phyloP scores from a whole-genome alignment of 75 land plant species.

The Sequoiadendron giganteum region DNA sequence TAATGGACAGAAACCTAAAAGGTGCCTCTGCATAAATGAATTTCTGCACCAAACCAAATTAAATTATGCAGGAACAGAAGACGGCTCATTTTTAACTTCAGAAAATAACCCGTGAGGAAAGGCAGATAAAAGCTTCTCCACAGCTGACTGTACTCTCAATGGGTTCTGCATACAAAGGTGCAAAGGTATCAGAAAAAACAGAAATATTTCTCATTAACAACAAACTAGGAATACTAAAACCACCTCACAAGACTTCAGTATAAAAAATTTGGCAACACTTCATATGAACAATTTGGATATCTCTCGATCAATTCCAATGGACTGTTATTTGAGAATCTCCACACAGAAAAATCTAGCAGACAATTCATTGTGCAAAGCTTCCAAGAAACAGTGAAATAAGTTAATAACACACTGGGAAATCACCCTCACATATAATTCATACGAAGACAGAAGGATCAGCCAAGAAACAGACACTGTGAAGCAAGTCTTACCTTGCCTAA shows the following conservation, averaged over 20 bases:
- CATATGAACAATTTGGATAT: too few species aligned
- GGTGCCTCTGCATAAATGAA: neutral
- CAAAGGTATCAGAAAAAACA: neutral
- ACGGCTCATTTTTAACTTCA: neutral
- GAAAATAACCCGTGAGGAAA: neutral
- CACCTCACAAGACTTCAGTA: neutral
- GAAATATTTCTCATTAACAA: neutral
- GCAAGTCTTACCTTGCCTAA: neutral
- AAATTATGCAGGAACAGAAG: neutral
- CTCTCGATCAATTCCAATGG: neutral
- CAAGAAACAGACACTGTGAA: neutral
- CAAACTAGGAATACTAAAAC: neutral
- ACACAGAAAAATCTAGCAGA: neutral
- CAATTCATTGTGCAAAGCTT: neutral
- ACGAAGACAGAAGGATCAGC: neutral
- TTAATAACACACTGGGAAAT: neutral
- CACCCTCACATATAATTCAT: neutral
- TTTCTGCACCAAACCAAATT: neutral
- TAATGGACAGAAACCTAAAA: neutral
- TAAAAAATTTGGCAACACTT: too few species aligned
- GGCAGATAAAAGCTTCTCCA: neutral
- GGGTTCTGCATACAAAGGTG: neutral
- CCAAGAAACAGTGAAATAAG: neutral
- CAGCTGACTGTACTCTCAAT: constrained; percentile 4
- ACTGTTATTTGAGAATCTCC: neutral